Evolutionary conservation across 768 basidiomycete species (phyloP), one percentile per base, ranked within the genome.

Genomic region (Psilocybe azurescens): DNA sequence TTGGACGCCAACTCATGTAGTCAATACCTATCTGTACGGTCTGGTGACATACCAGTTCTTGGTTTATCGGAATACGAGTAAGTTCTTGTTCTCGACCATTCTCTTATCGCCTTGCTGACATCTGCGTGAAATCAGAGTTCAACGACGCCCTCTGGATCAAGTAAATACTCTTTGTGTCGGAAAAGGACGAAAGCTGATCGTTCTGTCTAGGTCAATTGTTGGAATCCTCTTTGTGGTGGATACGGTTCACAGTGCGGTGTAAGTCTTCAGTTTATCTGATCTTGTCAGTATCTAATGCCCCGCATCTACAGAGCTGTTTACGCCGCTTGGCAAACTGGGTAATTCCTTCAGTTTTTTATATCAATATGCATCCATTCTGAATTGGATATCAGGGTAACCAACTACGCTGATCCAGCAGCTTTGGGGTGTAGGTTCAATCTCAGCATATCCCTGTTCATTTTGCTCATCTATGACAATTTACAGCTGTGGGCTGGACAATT

Each of bases 401-500:
- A 82, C 61, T 81, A 75, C 60, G 69, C 61, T 11, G 78, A 81
- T 50, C 78, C 78, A 2, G 73, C 70, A 11, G 74, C 70, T 55
- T 71, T 80, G 13, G 70, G 67, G 0, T 56, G 78, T 78, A 59
- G 24, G 71, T 66, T 2, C 10, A 20, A 20, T 7, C 5, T 10
- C 14, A 30, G 13, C 46, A 20, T 11, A 18, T 14, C 16, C 18
- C 18, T 7, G 41, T 13, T 51, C 13, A 38, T 11, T 20, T n/a
- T 7, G 41, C n/a, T 51, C 9, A 38, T 11, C 10, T 16, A 33
- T 36, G 33, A 36, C 11, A 51, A 68, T 53, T 1, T 65, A 9
- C 18, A 83, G 81, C 67, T 44, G 74, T 78, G 55, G 71, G 70
- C 47, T 86, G 84, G 83, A 80, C 80, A 4, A 80, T 83, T 46